These are phyloP conservation scores for Neurospora africana DNA, from an alignment of 495 filamentous ascomycete species.

Conservation along the genomic window DNA sequence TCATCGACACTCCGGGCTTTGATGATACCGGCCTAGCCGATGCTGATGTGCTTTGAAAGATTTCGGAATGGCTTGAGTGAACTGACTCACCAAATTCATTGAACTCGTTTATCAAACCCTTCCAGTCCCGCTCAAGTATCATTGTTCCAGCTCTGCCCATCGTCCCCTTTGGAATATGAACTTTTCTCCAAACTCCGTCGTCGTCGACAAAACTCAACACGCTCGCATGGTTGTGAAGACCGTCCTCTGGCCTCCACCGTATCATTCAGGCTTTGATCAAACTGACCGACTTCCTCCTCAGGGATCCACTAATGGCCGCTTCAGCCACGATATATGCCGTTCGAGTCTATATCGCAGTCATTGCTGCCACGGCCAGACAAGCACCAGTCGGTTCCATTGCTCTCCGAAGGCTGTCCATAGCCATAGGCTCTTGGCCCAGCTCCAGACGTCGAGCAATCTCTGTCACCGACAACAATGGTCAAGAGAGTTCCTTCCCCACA, in stretches of 20 bases:
- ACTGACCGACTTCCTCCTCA: background rate
- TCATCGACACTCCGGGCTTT: conserved; percentile 34
- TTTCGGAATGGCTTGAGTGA: conserved; percentile 17
- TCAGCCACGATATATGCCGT: background rate
- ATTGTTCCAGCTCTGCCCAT: background rate
- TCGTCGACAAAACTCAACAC: background rate
- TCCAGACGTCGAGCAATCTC: background rate
- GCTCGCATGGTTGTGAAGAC: background rate
- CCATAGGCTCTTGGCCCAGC: background rate
- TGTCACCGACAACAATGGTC: background rate
- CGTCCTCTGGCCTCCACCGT: background rate
- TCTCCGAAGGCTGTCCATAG: background rate
- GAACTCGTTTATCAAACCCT: background rate
- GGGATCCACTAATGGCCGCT: background rate
- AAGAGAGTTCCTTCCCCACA: background rate
- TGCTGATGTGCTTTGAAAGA: conserved; percentile 25
- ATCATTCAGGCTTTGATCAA: background rate
- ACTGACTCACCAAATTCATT: background rate
- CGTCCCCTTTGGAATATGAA: background rate
- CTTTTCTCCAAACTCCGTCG: background rate
- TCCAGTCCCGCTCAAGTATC: background rate
- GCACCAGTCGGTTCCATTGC: background rate
- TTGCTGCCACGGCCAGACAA: background rate
- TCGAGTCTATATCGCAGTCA: background rate
- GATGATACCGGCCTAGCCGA: conserved; percentile 27